These are phyloP conservation scores for Xylaria flabelliformis DNA, from an alignment of 495 filamentous ascomycete genomes.

Conservation along the genomic window DNA sequence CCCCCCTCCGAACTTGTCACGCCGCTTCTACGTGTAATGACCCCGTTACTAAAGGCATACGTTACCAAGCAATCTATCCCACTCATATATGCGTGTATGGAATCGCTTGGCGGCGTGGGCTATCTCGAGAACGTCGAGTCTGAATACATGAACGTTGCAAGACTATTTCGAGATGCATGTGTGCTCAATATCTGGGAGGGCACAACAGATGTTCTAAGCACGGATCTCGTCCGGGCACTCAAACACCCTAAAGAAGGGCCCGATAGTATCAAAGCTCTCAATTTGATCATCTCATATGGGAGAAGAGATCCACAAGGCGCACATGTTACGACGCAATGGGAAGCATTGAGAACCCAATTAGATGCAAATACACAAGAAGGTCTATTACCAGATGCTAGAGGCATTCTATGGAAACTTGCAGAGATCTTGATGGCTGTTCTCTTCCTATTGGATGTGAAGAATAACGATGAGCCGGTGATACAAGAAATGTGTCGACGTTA, in stretches of 20 bases:
- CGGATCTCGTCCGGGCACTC: conserved; percentile 58
- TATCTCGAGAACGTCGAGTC: conserved; percentile 67
- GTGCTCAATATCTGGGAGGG: conserved; percentile 75
- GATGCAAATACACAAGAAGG: conserved; percentile 31
- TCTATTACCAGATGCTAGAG: conserved; percentile 44
- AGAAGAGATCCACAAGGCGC: not conserved
- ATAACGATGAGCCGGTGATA: conserved; percentile 33
- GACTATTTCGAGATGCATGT: conserved; percentile 65
- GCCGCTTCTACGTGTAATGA: conserved; percentile 60
- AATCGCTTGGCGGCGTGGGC: conserved; percentile 72
- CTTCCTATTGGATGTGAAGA: conserved; percentile 40
- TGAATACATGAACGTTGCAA: conserved; percentile 63
- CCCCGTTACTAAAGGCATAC: conserved; percentile 67
- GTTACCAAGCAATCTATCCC: conserved; percentile 54
- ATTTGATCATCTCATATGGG: not conserved
- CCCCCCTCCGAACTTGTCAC: conserved; percentile 4
- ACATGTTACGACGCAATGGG: conserved; percentile 29
- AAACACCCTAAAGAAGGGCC: conserved; percentile 25
- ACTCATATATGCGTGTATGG: conserved; percentile 67
- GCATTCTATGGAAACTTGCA: conserved; percentile 40
- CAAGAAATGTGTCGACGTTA: conserved; percentile 41
- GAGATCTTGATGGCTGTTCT: conserved; percentile 46
- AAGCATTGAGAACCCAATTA: conserved; percentile 31
- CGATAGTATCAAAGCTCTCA: conserved; percentile 20
- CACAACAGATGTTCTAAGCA: conserved; percentile 68